phyloP scores from a whole-genome alignment of 2,329 filamentous ascomycete genomes.

The Penicillium sp. region DNA sequence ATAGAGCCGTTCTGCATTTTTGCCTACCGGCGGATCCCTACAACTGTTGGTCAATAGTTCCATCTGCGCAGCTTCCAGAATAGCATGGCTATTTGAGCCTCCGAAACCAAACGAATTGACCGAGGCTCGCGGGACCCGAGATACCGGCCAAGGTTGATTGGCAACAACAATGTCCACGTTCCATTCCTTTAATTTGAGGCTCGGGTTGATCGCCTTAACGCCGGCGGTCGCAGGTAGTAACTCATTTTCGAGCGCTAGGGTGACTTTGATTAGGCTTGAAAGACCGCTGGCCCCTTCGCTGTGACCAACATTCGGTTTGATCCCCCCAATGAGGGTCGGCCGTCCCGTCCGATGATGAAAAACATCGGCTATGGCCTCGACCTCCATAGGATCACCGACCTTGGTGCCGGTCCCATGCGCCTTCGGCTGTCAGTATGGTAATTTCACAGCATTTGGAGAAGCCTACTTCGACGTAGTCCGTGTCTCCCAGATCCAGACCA shows the following conservation, averaged over 20 bases:
- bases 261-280: not conserved
- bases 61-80: not conserved
- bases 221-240: not conserved
- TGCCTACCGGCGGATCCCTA: not conserved
- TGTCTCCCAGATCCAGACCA: not conserved
- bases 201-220: not conserved
- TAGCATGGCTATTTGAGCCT: not conserved
- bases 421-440: not conserved
- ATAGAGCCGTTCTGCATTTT: not conserved
- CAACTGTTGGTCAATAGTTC: not conserved
- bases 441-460: not conserved
- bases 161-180: not conserved
- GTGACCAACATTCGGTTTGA: not conserved
- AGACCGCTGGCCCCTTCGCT: not conserved
- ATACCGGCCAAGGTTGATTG: not conserved
- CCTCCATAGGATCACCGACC: not conserved
- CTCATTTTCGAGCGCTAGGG: not conserved
- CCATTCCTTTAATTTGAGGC: not conserved
- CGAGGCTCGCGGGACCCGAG: not conserved
- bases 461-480: not conserved
- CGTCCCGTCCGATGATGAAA: not conserved
- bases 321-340: not conserved
- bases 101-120: conserved; percentile 1
- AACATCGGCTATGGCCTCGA: not conserved
- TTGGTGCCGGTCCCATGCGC: not conserved